These are phyloP conservation scores for Talaromyces atroroseus DNA, from an alignment of 2,329 filamentous ascomycete genomes.

Conservation along the genomic window DNA sequence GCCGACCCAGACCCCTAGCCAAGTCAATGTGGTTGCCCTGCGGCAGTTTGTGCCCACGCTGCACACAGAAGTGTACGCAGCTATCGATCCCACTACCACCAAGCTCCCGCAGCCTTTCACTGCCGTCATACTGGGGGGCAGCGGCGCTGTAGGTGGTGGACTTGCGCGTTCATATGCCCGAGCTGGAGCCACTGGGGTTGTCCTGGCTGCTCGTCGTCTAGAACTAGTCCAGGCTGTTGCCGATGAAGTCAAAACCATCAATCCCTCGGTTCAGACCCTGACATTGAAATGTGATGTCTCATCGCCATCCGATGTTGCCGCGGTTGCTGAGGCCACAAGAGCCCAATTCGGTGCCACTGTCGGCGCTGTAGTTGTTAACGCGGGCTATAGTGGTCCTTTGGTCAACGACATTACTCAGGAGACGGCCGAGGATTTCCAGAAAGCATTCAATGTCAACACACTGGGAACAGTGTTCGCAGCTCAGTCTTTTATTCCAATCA, in stretches of 20 bases:
- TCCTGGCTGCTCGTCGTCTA: slow-evolving; percentile 29
- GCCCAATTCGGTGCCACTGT: slow-evolving; percentile 18
- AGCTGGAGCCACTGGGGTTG: slow-evolving; percentile 27
- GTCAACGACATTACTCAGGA: slow-evolving; percentile 29
- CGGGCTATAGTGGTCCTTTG: slow-evolving; percentile 28
- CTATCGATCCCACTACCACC: slow-evolving; percentile 17
- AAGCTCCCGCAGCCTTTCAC: slow-evolving; percentile 24
- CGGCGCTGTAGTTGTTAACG: slow-evolving; percentile 20
- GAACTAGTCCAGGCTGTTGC: slow-evolving; percentile 25
- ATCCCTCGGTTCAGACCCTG: slow-evolving; percentile 21
- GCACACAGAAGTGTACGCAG: slow-evolving; percentile 16
- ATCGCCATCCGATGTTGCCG: slow-evolving; percentile 20
- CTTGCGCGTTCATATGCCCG: slow-evolving; percentile 30
- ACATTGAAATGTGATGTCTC: slow-evolving; percentile 29
- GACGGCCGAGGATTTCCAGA: slow-evolving; percentile 27
- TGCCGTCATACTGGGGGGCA: slow-evolving; percentile 33
- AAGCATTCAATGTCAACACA: slow-evolving; percentile 34
- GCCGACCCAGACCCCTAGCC: slow-evolving; percentile 7
- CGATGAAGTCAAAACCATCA: slow-evolving; percentile 20
- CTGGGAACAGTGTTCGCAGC: slow-evolving; percentile 34
- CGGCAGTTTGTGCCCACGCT: slow-evolving; percentile 16
- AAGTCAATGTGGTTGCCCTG: slow-evolving; percentile 14
- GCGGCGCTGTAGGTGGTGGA: slow-evolving; percentile 31
- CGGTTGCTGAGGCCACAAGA: slow-evolving; percentile 16
- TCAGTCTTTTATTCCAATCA: slow-evolving; percentile 31